Evolutionary conservation across 2,329 filamentous ascomycete genomes (phyloP), one percentile per base, ranked within the genome.

Genomic region (Aspergillus tamarii): DNA sequence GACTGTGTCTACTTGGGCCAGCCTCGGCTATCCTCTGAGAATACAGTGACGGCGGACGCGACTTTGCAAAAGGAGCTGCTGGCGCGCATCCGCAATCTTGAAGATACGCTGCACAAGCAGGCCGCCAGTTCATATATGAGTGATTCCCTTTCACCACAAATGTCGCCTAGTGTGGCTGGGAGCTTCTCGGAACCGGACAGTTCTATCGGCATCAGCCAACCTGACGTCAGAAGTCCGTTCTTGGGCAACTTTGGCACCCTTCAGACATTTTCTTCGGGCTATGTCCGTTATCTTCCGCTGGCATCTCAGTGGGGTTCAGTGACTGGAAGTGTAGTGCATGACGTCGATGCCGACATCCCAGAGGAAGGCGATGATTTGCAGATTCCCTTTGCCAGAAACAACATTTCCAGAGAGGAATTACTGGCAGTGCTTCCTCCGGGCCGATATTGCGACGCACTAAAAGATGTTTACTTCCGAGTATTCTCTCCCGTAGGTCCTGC

Each of bases 1-100:
- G 76, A 79, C 60, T 78, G 76, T 52, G 72, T 80, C 63, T 78
- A 77, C 52, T 72, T 77, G 2, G 75, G 76, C 43, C 75, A 77
- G 30, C 74, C 75, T 12, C 69, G 75, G 46, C 64, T 76, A 26
- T 73, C 72, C 45, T 67, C 69, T 7, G 70, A 75, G 32, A 70
- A 74, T 23, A 58, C 66, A 1, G 62, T 69, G 7, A 39, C 67
- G 19, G 64, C 61, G 1, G 74, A 76, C 32, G 57, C 68, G 45
- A 61, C 64, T 2, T 68, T 73, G 19, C 74, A 78, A 30, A 72
- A 73, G 34, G 72, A 76, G 56, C 61, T 79, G 19, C 65, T 79
- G 26, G 71, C 72, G 7, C 72, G 76, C 19, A 75, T 79, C 61
- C 73, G 72, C 39, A 74, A 77, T 62, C 67, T 79, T 2, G 76